These are phyloP conservation scores for Hypoxylon perforatum DNA, from an alignment of 495 filamentous ascomycete genomes.

Conservation along the genomic window DNA sequence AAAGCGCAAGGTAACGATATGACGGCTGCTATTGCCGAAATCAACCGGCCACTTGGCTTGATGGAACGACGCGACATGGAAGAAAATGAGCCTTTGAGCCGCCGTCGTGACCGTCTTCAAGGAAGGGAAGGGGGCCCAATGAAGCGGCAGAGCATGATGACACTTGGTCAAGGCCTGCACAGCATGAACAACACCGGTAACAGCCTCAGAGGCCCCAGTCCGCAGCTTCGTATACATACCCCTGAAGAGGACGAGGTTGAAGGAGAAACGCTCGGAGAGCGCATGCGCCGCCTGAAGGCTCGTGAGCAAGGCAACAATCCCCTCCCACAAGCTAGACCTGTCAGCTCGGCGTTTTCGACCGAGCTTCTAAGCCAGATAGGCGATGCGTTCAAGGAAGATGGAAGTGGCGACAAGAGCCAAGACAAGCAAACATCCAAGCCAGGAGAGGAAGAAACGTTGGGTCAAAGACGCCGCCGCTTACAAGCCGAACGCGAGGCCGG, in stretches of 20 bases:
- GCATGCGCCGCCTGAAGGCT: slow-evolving; percentile 74
- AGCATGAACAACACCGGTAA: slow-evolving; percentile 13
- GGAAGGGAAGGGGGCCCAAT: slow-evolving; percentile 59
- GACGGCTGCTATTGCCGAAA: slow-evolving; percentile 61
- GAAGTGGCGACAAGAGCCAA: slow-evolving; percentile 46
- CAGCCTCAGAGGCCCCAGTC: slow-evolving; percentile 40
- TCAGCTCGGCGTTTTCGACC: slow-evolving; percentile 80
- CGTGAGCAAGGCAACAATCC: slow-evolving; percentile 56
- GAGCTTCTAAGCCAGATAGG: slow-evolving; percentile 81
- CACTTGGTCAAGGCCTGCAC: slow-evolving; percentile 41
- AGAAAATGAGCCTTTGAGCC: slow-evolving; percentile 89
- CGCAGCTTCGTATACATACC: slow-evolving; percentile 44
- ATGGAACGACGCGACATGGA: slow-evolving; percentile 87
- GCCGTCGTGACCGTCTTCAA: slow-evolving; percentile 78
- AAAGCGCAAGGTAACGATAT: slow-evolving; percentile 65
- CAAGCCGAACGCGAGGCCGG: slow-evolving; percentile 75
- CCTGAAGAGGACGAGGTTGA: slow-evolving; percentile 67
- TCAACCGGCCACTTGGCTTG: slow-evolving; percentile 79
- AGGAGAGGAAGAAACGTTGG: slow-evolving; percentile 81
- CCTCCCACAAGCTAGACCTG: slow-evolving; percentile 64
- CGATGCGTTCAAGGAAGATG: slow-evolving; percentile 54
- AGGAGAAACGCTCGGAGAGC: slow-evolving; percentile 82
- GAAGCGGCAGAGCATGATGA: slow-evolving; percentile 57
- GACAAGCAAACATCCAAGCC: slow-evolving; percentile 46
- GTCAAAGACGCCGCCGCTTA: slow-evolving; percentile 82